Conservation (phyloP, 2,329 filamentous ascomycete species). For the Trichoderma harzianum region DNA sequence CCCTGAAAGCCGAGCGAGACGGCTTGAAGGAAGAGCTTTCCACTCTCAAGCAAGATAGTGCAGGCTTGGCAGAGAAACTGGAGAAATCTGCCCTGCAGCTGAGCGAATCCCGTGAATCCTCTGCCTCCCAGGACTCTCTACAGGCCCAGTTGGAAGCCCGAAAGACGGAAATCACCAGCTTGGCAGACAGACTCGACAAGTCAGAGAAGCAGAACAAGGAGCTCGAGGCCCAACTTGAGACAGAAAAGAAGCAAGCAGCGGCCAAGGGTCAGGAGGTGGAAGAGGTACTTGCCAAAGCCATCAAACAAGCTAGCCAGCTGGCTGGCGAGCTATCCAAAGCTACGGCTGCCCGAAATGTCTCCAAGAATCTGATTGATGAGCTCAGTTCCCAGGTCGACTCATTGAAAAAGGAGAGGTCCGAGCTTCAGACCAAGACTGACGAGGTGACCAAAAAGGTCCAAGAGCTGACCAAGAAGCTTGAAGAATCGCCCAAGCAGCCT, state of each 20-base stretch:
- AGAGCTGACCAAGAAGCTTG: slow-evolving; percentile 39
- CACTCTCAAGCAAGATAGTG: slow-evolving; percentile 66
- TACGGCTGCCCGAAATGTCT: slow-evolving; percentile 37
- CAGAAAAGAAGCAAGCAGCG: slow-evolving; percentile 32
- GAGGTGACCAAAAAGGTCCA: slow-evolving; percentile 31
- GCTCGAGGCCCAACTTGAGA: slow-evolving; percentile 37
- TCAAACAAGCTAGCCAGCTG: slow-evolving; percentile 37
- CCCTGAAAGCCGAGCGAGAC: slow-evolving; percentile 66
- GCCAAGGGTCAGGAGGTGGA: slow-evolving; percentile 37
- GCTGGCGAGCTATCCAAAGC: slow-evolving; percentile 41
- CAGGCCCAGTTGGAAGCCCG: slow-evolving; percentile 49
- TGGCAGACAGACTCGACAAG: slow-evolving; percentile 48
- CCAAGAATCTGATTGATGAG: slow-evolving; percentile 41
- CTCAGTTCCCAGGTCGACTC: slow-evolving; percentile 37
- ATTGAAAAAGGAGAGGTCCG: slow-evolving; percentile 33
- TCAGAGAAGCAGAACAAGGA: slow-evolving; percentile 44
- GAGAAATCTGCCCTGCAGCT: slow-evolving; percentile 66
- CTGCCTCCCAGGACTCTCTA: slow-evolving; percentile 42
- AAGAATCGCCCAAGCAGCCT: slow-evolving; percentile 27
- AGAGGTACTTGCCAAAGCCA: slow-evolving; percentile 33
- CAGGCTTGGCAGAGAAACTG: slow-evolving; percentile 62
- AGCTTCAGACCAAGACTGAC: slow-evolving; percentile 33
- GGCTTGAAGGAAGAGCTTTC: slow-evolving; percentile 67
- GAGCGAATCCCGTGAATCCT: slow-evolving; percentile 42
- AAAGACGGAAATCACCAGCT: slow-evolving; percentile 45